Percentiles rank a stretch among this genome's conserved stretches.
phyloP scores from a whole-genome alignment of 2,329 filamentous ascomycete genomes.

The Domatiomyces globalis region DNA sequence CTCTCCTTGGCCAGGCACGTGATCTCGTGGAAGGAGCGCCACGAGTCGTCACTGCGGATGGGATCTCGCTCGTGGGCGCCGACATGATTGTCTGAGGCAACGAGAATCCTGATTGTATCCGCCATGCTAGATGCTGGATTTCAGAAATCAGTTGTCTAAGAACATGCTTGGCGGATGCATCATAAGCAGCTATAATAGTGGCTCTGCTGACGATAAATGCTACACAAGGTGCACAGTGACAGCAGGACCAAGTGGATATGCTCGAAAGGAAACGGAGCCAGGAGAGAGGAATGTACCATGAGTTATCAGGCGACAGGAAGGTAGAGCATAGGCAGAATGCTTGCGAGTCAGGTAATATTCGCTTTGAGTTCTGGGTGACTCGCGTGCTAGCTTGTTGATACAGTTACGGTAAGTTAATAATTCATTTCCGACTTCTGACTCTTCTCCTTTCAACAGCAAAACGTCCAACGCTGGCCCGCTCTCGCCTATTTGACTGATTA shows the following conservation, averaged over 20 bases:
- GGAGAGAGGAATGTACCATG: not conserved
- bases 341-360: not conserved
- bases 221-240: not conserved
- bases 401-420: too few relatives aligned
- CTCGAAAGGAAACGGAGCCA: too few relatives aligned
- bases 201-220: too few relatives aligned
- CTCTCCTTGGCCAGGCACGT: slow-evolving; percentile 73
- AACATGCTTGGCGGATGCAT: not conserved
- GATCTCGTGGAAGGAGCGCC: slow-evolving; percentile 89
- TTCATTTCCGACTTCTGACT: not conserved
- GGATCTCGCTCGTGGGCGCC: slow-evolving; percentile 88
- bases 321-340: not conserved
- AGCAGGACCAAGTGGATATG: not conserved
- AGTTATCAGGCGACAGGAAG: too few relatives aligned
- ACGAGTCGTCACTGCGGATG: slow-evolving; percentile 92
- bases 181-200: too few relatives aligned
- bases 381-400: not conserved
- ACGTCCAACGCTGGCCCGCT: not conserved
- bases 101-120: slow-evolving; percentile 85
- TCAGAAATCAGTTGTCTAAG: not conserved
- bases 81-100: slow-evolving; percentile 95
- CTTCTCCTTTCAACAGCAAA: not conserved
- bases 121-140: slow-evolving; percentile 26
- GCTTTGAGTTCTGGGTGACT: not conserved
- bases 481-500: slow-evolving; percentile 3